These are phyloP conservation scores for Xylariales sp. DNA, from an alignment of 2,329 filamentous ascomycete genomes.

Conservation along the genomic window DNA sequence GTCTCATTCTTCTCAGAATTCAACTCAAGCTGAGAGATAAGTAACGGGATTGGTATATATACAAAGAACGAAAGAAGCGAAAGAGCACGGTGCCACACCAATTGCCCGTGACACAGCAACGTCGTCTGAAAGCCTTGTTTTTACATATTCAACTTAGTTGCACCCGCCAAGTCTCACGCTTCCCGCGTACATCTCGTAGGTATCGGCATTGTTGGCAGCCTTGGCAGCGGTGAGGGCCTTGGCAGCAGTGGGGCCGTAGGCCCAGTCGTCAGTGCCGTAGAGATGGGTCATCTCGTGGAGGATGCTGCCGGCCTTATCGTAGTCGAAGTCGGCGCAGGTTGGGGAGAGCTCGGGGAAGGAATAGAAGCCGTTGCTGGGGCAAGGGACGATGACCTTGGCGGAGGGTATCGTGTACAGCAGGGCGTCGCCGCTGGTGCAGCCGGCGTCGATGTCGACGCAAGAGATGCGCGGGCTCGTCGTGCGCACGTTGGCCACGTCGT, in stretches of 20 bases:
- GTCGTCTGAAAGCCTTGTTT: no score
- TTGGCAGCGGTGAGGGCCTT: slow-evolving; percentile 5
- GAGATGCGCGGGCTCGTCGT: slow-evolving; percentile 6
- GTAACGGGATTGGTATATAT: no score
- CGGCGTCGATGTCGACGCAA: slow-evolving; percentile 5
- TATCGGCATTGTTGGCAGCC: slow-evolving; percentile 5
- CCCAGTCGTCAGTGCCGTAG: slow-evolving; percentile 7
- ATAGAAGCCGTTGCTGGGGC: slow-evolving; percentile 6
- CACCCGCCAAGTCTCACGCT: slow-evolving; percentile 5
- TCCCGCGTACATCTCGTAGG: slow-evolving; percentile 6
- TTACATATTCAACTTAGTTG: no score
- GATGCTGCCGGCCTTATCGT: slow-evolving; percentile 4
- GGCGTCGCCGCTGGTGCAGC: slow-evolving; percentile 6
- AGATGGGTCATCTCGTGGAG: slow-evolving; percentile 5
- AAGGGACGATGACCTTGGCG: slow-evolving; percentile 6
- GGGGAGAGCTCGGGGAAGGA: slow-evolving; percentile 3
- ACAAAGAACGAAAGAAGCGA: no score
- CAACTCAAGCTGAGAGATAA: no score
- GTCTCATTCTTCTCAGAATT: no score
- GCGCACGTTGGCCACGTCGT: slow-evolving; percentile 2
- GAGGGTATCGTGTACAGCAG: slow-evolving; percentile 6
- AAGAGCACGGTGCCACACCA: no score
- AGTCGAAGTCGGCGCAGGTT: slow-evolving; percentile 5
- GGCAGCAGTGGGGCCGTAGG: slow-evolving; percentile 6
- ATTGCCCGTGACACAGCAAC: no score